Base-by-base conservation (phyloP, 2,329 filamentous ascomycete genomes). In the Fonsecaea pedrosoi region DNA sequence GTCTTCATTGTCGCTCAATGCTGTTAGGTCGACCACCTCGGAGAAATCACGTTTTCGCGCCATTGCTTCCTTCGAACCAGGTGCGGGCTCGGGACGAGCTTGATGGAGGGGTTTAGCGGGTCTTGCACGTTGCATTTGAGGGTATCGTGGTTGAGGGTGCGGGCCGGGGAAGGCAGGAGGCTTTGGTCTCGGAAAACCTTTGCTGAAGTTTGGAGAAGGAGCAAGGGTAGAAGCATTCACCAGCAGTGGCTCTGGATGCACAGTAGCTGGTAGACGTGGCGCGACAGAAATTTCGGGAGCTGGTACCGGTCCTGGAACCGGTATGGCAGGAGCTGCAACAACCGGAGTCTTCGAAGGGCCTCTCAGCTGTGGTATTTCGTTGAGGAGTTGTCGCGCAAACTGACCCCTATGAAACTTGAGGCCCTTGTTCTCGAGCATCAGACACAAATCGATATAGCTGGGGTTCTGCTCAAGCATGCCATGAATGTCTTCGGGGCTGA, bases 11-110 rank as follows among this genome's bases (percentile, higher is more conserved):
- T 83, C 82, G 15, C 81, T 81, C 18, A 83, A 73, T 37, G 75
- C 73, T 3, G 83, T 83, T 60, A 87, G 73, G 72, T 87, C 85
- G 5, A 87, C 78, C 50, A 87, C 75, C 34, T 87, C 85, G 32
- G 77, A 80, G 68, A 87, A 83, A 7, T 78, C 82, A 25, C 84
- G 80, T 72, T 87, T 87, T 32, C 83, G 78, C n/a, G 85, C 84
- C 61, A 81, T 81, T 71, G 85, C 82, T 72, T 83, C 83, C 70
- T 87, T 87, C 68, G 83, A 74, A 8, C 74, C 74, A n/a, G 74
- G 71, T 2, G 68, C 60, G 7, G 73, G 73, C 45, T 71, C 68
- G n/a, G 65, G 64, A 9, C 62, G 67, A 21, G 59, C n/a, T 32
- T 53, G 59, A 18, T 48, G 32, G 13, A 54, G 48, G 53, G 6